Evolutionary conservation across 2,329 filamentous ascomycete genomes (phyloP), one percentile per base, ranked within the genome.

Genomic region (Trichoderma guizhouense): DNA sequence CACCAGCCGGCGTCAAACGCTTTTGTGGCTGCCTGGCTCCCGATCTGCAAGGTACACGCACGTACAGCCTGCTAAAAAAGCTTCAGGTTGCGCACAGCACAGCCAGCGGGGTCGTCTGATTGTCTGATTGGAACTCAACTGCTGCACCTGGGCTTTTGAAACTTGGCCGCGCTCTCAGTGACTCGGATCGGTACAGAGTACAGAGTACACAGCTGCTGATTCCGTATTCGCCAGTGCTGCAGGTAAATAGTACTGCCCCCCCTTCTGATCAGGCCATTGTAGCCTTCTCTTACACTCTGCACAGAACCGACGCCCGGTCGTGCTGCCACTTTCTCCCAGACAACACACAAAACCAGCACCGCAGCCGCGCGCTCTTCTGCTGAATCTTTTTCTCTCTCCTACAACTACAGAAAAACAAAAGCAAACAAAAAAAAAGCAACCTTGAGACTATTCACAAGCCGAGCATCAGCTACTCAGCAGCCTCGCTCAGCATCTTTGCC

Each of bases 401-500:
- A 53, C 30, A 21, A 60, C 55, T 57, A 2, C 12, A 15, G 5
- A 58, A 28, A 3, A 3, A 26, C 28, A 7, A 60, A 26, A 18
- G 5, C n/a, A 12, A 12, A 34, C 24, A n/a, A 26, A 55, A 26
- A 18, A 66, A 57, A 28, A 55, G 12, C 24, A 30, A 68, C 43
- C 36, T 43, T 43, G 36, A 57, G 26, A 51, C 66, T 61, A 47
- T 69, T 21, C 57, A 30, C 39, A 53, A 61, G 66, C 39, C 66
- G 57, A 69, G 66, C 66, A 69, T 66, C 61, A 66, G 43, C 63
- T 66, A 47, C 21, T 55, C 36, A 69, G 30, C 66, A 62, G 66
- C 66, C 8, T 62, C 39, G 66, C 66, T 62, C 66, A 69, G 57
- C 66, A 69, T 69, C 18, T 61, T 36, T 69, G 57, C 39, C 57